phyloP scores from a whole-genome alignment of 2,329 filamentous ascomycete species.

The Sporothrix inflata region DNA sequence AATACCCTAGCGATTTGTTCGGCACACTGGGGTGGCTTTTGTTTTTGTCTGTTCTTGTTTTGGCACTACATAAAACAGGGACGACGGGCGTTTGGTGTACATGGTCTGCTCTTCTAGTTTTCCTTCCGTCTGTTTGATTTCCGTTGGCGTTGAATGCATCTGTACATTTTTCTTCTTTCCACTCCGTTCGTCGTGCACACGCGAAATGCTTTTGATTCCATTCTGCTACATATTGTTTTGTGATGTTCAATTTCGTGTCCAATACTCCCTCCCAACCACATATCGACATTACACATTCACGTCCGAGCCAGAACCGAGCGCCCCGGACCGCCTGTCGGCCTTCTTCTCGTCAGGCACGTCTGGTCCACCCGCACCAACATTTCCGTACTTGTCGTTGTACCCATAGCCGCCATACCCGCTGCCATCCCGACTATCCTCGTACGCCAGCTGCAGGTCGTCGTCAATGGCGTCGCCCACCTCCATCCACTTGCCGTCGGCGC shows the following conservation, averaged over 20 bases:
- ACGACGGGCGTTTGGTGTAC: conserved; percentile 11
- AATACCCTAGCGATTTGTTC: conserved; percentile 23
- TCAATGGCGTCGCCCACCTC: conserved; percentile 71
- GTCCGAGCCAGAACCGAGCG: neutral
- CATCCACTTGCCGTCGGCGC: conserved; percentile 66
- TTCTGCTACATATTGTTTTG: neutral
- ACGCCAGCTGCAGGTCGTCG: conserved; percentile 56
- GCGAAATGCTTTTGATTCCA: neutral
- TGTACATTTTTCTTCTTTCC: neutral
- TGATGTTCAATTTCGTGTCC: neutral
- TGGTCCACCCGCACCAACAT: neutral
- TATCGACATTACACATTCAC: neutral
- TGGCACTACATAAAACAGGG: neutral
- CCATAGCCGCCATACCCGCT: neutral
- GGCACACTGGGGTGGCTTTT: conserved; percentile 1
- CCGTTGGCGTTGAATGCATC: neutral
- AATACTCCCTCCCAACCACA: neutral
- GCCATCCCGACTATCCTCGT: conserved; percentile 40
- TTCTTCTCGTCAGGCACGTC: conserved; percentile 1
- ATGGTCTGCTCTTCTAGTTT: neutral
- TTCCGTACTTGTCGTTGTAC: conserved; percentile 4
- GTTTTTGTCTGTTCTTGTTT: neutral
- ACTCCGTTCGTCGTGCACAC: neutral
- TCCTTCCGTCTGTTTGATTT: neutral
- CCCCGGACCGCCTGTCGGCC: neutral